Base-by-base conservation (phyloP, 352 stramenopile species). In the Phytophthora meadii region DNA sequence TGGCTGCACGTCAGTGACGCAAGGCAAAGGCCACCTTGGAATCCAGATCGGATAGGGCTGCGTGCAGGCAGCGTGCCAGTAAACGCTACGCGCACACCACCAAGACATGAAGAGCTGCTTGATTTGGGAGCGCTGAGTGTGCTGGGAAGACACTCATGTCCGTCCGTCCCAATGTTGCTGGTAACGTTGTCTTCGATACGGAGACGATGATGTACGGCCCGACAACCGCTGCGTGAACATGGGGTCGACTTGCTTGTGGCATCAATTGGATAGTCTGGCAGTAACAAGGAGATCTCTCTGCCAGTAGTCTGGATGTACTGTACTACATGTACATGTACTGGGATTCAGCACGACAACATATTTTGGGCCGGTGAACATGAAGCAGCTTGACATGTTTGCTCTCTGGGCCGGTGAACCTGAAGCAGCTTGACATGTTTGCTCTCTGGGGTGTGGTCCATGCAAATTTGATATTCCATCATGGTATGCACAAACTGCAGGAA, bases 31-130 rank as follows among this genome's bases (percentile, higher is more conserved):
- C 36, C 36, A 30, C 30, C 10, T 22, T 42, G 27, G 2, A 30
- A 30, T 30, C 27, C 27, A 30, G 27, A 30, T 30, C 27, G 36
- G 11, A 44, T 36, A n/a, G 41, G 15, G 30, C 41, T 30, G 22
- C 5, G 48, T 41, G 51, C 11, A 12, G 15, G 28, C 27, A 46
- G 39, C 22, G n/a, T 12, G 25, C 40, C 28, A 42, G 24, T 58
- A 58, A 58, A 30, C 51, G 39, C 51, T 48, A 54, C 32, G 24
- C 25, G 17, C 51, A n/a, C n/a, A 56, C 22, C 12, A 42, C 17
- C 27, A 60, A 49, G 37, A 34, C 34, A 34, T 49, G 45, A 64
- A 64, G 56, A 64, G 56, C 56, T 57, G 56, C 45, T 64, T 15
- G 55, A 64, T 64, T 55, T 63, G 55, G 54, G 34, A 62, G 41